A percentile compares a stretch with the other conserved stretches of the same genome.
Evolutionary conservation across 371 early-diverging fungal genomes (phyloP).

Genomic region (Lichtheimia corymbifera): DNA sequence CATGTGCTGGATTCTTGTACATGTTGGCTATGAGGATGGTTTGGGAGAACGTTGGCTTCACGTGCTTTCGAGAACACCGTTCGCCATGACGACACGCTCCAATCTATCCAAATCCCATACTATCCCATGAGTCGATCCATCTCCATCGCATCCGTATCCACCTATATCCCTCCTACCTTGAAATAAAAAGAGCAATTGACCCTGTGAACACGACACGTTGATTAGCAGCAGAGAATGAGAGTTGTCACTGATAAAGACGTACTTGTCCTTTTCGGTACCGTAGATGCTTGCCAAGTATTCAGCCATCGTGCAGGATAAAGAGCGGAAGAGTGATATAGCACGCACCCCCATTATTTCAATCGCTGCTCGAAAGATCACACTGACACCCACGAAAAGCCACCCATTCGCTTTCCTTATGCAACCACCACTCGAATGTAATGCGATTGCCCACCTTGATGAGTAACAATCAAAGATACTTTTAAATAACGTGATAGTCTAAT

Average conservation of each 20-base stretch:
- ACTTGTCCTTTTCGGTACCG: conserved; percentile 96
- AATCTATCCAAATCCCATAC: conserved; percentile 51
- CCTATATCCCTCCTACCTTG: conserved; percentile 54
- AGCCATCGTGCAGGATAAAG: conserved; percentile 54
- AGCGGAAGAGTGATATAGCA: too few species aligned
- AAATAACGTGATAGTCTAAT: too few species aligned
- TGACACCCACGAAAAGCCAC: too few species aligned
- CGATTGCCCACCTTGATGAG: too few species aligned
- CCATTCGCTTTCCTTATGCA: too few species aligned
- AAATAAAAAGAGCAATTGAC: conserved; percentile 98
- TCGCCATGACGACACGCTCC: conserved; percentile 98
- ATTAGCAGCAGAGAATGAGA: neutral
- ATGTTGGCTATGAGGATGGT: conserved; percentile 93
- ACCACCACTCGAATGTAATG: too few species aligned
- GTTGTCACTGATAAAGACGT: conserved; percentile 22
- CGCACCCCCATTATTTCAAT: too few species aligned
- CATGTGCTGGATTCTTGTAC: conserved; percentile 92
- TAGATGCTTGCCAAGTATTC: conserved; percentile 92
- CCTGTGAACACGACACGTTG: conserved; percentile 39
- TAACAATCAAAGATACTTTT: too few species aligned
- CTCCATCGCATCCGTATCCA: neutral
- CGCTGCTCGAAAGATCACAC: too few species aligned
- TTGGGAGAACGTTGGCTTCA: conserved; percentile 93
- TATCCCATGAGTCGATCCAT: neutral
- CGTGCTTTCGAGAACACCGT: conserved; percentile 96